These are phyloP conservation scores for Penicillium paradoxum DNA, from an alignment of 495 filamentous ascomycete genomes.

Conservation along the genomic window DNA sequence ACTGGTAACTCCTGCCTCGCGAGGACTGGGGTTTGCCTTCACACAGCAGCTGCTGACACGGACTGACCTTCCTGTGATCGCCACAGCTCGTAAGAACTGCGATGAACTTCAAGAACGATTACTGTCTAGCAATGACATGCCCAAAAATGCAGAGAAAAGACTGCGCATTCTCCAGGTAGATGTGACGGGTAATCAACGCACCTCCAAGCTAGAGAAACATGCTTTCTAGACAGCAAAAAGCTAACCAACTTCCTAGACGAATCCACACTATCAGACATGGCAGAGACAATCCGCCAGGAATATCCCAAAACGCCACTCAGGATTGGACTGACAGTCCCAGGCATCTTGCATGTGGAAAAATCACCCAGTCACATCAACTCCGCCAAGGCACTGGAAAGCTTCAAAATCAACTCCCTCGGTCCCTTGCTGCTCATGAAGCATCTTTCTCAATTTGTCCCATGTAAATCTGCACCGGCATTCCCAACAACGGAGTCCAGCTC, in stretches of 20 bases:
- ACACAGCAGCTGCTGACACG: conserved; percentile 60
- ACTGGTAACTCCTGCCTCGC: conserved; percentile 57
- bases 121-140: conserved; percentile 39
- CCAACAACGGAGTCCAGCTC: neutral
- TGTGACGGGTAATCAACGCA: conserved; percentile 44
- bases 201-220: neutral
- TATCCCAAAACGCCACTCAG: conserved; percentile 59
- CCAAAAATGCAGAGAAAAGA: conserved; percentile 36
- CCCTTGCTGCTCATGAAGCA: conserved; percentile 73
- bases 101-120: conserved; percentile 47
- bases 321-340: conserved; percentile 65
- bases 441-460: conserved; percentile 62
- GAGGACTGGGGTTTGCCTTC: conserved; percentile 70
- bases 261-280: conserved; percentile 36
- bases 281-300: conserved; percentile 26
- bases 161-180: conserved; percentile 56
- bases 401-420: conserved; percentile 66
- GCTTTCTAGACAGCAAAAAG: neutral
- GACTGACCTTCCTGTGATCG: conserved; percentile 64
- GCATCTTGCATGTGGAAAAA: conserved; percentile 71
- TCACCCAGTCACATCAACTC: conserved; percentile 58
- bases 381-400: conserved; percentile 52
- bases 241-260: conserved; percentile 28
- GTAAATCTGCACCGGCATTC: conserved; percentile 32
- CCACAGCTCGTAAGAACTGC: conserved; percentile 60